These are phyloP conservation scores for Lithospermum erythrorhizon DNA, from an alignment of 257 asterid species.

Conservation along the genomic window DNA sequence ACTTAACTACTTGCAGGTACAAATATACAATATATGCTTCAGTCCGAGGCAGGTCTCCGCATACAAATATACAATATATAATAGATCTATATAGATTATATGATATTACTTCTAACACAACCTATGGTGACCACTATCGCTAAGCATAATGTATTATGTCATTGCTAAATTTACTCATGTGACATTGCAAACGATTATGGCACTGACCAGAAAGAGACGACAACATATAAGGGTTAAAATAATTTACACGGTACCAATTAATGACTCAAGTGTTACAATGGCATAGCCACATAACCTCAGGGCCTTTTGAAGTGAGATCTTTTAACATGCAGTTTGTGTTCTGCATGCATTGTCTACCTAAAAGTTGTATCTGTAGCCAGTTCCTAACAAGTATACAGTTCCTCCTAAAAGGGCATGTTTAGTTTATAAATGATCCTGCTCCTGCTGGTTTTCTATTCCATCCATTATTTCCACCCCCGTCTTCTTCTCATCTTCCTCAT, in stretches of 20 bases:
- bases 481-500: too few relatives aligned
- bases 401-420: slow-evolving; percentile 34
- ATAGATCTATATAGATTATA: too few relatives aligned
- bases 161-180: neutral
- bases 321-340: slow-evolving; percentile 24
- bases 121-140: neutral
- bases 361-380: slow-evolving; percentile 32
- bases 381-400: slow-evolving; percentile 40
- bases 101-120: neutral
- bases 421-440: slow-evolving; percentile 44
- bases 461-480: too few relatives aligned
- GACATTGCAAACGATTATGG: neutral
- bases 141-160: too few relatives aligned
- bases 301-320: slow-evolving; percentile 23
- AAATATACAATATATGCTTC: too few relatives aligned
- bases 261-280: slow-evolving; percentile 26
- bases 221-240: too few relatives aligned
- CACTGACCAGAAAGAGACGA: slow-evolving; percentile 53
- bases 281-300: slow-evolving; percentile 30
- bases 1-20: too few relatives aligned
- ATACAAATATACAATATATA: too few relatives aligned
- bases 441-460: neutral
- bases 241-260: slow-evolving; percentile 8
- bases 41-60: too few relatives aligned
- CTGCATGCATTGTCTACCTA: slow-evolving; percentile 25